Conservation (phyloP, 352 stramenopile species). For the Halophytophthora polymorphica region DNA sequence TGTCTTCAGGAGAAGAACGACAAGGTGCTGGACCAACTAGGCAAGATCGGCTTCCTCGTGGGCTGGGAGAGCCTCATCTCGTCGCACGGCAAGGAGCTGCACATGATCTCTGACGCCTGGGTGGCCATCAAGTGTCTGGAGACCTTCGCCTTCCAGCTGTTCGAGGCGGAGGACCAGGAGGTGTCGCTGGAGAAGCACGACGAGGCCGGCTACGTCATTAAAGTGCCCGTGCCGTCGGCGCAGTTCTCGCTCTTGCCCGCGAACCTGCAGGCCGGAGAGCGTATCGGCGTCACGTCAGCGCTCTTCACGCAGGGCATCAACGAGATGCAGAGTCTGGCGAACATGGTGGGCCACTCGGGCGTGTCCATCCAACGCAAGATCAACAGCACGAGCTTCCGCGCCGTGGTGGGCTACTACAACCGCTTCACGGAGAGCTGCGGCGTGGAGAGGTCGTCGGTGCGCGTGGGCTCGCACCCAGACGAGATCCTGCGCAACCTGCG, state of each 20-base stretch:
- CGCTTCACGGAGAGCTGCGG: constrained; percentile 40
- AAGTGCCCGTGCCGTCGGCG: constrained; percentile 38
- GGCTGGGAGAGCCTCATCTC: constrained; percentile 95
- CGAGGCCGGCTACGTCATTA: constrained; percentile 66
- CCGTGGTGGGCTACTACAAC: constrained; percentile 79
- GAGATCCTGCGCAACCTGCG: constrained; percentile 69
- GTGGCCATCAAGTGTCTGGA: constrained; percentile 88
- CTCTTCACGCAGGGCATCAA: constrained; percentile 92
- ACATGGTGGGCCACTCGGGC: constrained; percentile 78
- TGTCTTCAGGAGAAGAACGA: constrained; percentile 58
- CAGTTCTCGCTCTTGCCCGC: constrained; percentile 53
- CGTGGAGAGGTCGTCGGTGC: constrained; percentile 39
- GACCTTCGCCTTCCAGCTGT: constrained; percentile 81
- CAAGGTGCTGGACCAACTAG: constrained; percentile 68
- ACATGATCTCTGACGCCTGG: constrained; percentile 92
- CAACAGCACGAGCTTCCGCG: constrained; percentile 72
- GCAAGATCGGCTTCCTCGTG: constrained; percentile 82
- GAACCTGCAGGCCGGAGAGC: constrained; percentile 39
- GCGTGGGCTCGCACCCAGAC: constrained; percentile 58
- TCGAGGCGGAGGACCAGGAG: constrained; percentile 37
- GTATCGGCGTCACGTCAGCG: constrained; percentile 76
- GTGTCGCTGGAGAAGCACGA: constrained; percentile 63
- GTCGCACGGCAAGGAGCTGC: constrained; percentile 93
- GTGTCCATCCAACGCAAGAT: constrained; percentile 85
- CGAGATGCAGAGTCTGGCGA: constrained; percentile 92